Percentiles rank a stretch among this genome's conserved stretches.
Conservation (phyloP, 2,329 filamentous ascomycete genomes). For the Ascocoryne sarcoides region DNA sequence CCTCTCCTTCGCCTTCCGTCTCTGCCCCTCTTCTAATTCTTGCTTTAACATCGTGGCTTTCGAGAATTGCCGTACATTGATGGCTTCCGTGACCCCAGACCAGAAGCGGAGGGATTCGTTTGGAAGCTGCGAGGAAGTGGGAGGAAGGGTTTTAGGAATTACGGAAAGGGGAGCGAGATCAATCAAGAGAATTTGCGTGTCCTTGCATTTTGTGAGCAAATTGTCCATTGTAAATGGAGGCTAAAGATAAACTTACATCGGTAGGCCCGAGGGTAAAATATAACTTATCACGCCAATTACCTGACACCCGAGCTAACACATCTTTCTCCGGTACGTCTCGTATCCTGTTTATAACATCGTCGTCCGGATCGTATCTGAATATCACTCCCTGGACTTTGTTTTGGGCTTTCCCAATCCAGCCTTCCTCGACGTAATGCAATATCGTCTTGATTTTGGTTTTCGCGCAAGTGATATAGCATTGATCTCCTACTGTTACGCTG, state of each 20-base stretch:
- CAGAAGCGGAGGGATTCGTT: constrained; percentile 89
- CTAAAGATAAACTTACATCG: constrained; percentile 54
- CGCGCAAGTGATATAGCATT: constrained; percentile 81
- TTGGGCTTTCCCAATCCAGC: constrained; percentile 85
- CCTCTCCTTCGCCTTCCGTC: constrained; percentile 73
- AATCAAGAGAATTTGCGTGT: constrained; percentile 63
- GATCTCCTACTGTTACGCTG: constrained; percentile 82
- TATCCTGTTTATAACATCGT: constrained; percentile 70
- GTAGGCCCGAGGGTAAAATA: constrained; percentile 52
- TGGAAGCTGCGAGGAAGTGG: constrained; percentile 66
- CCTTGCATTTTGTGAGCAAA: too few species aligned
- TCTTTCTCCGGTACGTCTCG: constrained; percentile 83
- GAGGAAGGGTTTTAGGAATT: constrained; percentile 70
- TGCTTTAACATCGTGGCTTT: constrained; percentile 82
- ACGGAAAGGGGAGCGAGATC: constrained; percentile 80
- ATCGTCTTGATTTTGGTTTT: constrained; percentile 88
- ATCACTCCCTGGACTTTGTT: constrained; percentile 88
- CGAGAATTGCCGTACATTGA: constrained; percentile 71
- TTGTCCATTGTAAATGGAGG: too few species aligned
- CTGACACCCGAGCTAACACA: constrained; percentile 71
- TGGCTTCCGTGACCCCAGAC: constrained; percentile 79
- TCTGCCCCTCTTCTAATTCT: constrained; percentile 83
- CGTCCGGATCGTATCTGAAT: constrained; percentile 82
- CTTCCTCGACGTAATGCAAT: constrained; percentile 85
- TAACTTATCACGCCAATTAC: constrained; percentile 73